Conservation (phyloP, 2,329 filamentous ascomycete genomes). For the Didymellaceae sp. region DNA sequence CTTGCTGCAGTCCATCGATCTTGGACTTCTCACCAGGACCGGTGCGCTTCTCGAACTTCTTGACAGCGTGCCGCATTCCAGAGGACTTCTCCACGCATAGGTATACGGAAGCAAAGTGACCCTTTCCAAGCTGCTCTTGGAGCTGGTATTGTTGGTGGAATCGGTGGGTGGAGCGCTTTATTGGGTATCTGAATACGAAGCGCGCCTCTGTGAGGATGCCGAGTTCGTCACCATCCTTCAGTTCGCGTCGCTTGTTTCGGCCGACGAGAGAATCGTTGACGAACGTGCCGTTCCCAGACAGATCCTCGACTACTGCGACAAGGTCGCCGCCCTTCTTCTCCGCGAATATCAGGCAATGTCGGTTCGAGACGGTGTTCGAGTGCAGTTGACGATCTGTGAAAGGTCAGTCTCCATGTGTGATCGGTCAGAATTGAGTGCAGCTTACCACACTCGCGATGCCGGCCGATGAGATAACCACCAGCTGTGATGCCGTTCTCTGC, state of each 20-base stretch:
- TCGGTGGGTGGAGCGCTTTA: constrained; percentile 63
- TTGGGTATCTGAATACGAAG: constrained; percentile 90
- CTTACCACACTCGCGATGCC: constrained; percentile 92
- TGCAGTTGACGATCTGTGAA: constrained; percentile 72
- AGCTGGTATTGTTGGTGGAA: constrained; percentile 89
- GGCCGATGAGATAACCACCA: constrained; percentile 87
- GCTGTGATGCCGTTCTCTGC: constrained; percentile 65
- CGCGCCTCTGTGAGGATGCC: constrained; percentile 82
- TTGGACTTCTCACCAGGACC: constrained; percentile 85
- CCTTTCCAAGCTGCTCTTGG: constrained; percentile 86
- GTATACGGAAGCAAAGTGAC: constrained; percentile 94
- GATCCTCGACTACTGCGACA: constrained; percentile 82
- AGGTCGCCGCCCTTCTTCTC: constrained; percentile 64
- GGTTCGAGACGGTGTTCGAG: constrained; percentile 84
- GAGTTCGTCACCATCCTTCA: constrained; percentile 90
- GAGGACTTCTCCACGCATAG: constrained; percentile 85
- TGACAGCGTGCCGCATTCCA: constrained; percentile 86
- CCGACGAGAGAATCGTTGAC: constrained; percentile 92
- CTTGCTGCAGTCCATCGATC: constrained; percentile 86
- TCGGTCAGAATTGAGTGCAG: constrained; percentile 21
- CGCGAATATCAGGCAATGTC: constrained; percentile 74
- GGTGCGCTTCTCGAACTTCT: constrained; percentile 87
- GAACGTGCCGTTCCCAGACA: constrained; percentile 96
- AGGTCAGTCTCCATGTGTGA: constrained; percentile 21
- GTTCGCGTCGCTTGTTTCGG: constrained; percentile 86